Base-by-base conservation (phyloP, 257 asterid species). In the Primulina tabacum region DNA sequence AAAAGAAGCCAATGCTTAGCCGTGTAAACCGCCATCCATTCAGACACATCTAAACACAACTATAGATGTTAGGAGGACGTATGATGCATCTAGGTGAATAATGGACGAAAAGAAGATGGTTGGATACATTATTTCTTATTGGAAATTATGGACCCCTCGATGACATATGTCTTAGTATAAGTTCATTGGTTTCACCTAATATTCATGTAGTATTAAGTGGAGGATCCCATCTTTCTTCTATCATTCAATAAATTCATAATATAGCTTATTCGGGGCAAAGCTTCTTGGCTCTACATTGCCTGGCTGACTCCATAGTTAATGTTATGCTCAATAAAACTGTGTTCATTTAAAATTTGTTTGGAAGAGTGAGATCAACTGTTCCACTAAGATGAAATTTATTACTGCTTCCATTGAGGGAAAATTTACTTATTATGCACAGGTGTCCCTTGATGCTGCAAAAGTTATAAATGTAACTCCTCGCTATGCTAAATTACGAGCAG, bases 381-480 rank as follows among this genome's bases (percentile, higher is more conserved):
- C 50, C 16, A 40, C 10, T 11, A 40, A 3, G 50, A 0, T 38
- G 50, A 38, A 40, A 10, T 40, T 11, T 40, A 10, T 40, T 40
- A 4, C 50, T 40, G 50, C 50, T 10, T 40, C 50, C 11, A 11
- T 10, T 11, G 50, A 40, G 14, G 50, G 50, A 40, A 40, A 10
- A 11, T 40, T 40, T 40, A 9, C 50, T 43, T 12, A n/a, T 34
- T 63, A 34, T 34, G 35, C 26, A 26, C 65, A 93, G 99, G 99
- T 90, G 17, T 93, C 99, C 20, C 77, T 93, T 63, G 99, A 93
- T 75, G 97, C 99, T 26, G 73, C 86, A 72, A 93, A 93, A 78
- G 99, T 93, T 70, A 80, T 87, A 61, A 93, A 93, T 73, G 99
- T 93, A 32, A 93, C 98, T n/a, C 98, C 98, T 10, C 81, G 98